Evolutionary conservation across 2,329 filamentous ascomycete genomes (phyloP).

Genomic region (Leptodontidium sp.): DNA sequence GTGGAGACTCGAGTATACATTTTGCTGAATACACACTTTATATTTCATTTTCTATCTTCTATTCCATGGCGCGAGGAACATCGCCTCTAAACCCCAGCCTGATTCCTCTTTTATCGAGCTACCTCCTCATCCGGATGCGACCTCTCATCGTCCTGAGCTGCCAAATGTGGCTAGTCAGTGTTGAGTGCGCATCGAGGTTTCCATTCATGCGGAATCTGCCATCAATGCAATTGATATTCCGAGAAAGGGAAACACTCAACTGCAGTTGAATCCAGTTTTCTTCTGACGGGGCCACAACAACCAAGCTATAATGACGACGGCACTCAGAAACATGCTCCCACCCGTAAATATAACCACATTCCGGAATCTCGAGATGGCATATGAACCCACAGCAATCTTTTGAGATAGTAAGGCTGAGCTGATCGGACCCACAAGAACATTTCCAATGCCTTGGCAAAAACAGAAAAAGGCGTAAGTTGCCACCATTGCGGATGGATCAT

Average conservation of each 20-base stretch:
- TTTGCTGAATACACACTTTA: no score
- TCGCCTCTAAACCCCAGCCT: no score
- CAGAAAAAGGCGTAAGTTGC: constrained; percentile 44
- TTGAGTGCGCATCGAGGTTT: not conserved
- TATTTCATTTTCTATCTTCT: no score
- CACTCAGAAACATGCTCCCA: constrained; percentile 36
- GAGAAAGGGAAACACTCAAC: not conserved
- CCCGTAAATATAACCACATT: constrained; percentile 40
- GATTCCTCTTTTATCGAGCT: no score
- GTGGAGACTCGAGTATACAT: no score
- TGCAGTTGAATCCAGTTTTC: not conserved
- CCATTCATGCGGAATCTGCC: not conserved
- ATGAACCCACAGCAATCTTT: constrained; percentile 22
- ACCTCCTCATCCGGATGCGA: no score
- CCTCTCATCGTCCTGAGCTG: not conserved
- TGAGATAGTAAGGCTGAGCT: constrained; percentile 42
- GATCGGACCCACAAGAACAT: constrained; percentile 46
- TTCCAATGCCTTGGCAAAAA: constrained; percentile 47
- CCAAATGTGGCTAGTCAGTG: not conserved
- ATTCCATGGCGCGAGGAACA: no score
- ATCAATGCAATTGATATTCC: not conserved
- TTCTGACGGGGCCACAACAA: constrained; percentile 5
- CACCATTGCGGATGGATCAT: constrained; percentile 43
- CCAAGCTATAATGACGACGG: constrained; percentile 23
- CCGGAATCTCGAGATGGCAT: constrained; percentile 37